phyloP scores from a whole-genome alignment of 2,329 filamentous ascomycete species.

The Thermothelomyces thermophilus region DNA sequence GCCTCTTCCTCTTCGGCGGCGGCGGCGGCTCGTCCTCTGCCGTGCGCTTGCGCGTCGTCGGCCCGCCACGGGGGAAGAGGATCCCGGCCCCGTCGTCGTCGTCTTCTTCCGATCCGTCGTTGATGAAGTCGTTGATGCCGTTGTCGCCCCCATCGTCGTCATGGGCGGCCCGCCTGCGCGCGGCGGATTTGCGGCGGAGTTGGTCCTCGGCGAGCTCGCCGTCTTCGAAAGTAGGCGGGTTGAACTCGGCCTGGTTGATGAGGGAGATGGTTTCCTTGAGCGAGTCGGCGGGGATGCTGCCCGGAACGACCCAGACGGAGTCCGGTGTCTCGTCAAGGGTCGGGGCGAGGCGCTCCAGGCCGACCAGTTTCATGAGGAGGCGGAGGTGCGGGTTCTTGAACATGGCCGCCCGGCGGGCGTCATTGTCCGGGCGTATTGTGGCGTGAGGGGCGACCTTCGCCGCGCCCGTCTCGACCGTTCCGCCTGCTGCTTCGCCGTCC shows the following conservation, averaged over 20 bases:
- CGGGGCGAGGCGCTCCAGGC: slow-evolving; percentile 54
- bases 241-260: slow-evolving; percentile 73
- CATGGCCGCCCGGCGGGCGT: slow-evolving; percentile 63
- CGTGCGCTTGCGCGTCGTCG: slow-evolving; percentile 48
- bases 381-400: slow-evolving; percentile 87
- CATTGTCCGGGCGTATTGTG: slow-evolving; percentile 55
- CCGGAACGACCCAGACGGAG: slow-evolving; percentile 71
- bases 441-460: slow-evolving; percentile 42
- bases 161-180: slow-evolving; percentile 53
- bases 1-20: slow-evolving; percentile 50
- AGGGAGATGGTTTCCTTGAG: slow-evolving; percentile 63
- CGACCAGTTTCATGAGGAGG: slow-evolving; percentile 71
- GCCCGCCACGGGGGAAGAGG: slow-evolving; percentile 64
- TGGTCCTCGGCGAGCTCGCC: slow-evolving; percentile 68
- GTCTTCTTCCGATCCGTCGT: slow-evolving; percentile 38
- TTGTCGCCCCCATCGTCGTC: slow-evolving; percentile 65
- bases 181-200: slow-evolving; percentile 62
- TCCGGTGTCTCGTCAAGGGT: slow-evolving; percentile 63
- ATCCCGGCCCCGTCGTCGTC: slow-evolving; percentile 43
- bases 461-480: slow-evolving; percentile 26
- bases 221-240: slow-evolving; percentile 70
- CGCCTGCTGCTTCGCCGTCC: slow-evolving; percentile 22
- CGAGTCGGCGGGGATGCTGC: slow-evolving; percentile 53
- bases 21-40: slow-evolving; percentile 44
- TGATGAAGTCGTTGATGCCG: slow-evolving; percentile 43